Percentiles rank a stretch among this genome's conserved stretches.
phyloP scores from a whole-genome alignment of 2,329 filamentous ascomycete genomes.

The Xenoacremonium recifei region DNA sequence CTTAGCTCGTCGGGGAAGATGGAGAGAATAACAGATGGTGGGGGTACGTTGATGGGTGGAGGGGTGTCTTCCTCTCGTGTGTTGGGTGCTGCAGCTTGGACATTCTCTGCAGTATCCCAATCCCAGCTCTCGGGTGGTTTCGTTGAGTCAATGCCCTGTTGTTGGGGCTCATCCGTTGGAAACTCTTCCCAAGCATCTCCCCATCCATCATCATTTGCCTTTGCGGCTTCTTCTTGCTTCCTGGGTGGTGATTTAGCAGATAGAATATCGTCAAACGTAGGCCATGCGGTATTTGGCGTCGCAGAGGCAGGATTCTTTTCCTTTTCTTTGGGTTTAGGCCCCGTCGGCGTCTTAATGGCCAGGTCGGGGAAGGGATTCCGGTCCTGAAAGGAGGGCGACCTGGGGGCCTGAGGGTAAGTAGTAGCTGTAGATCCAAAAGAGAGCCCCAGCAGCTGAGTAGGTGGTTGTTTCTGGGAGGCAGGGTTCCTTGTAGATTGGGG shows the following conservation, averaged over 20 bases:
- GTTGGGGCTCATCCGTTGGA: slow-evolving; percentile 22
- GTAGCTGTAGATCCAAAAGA: slow-evolving; percentile 26
- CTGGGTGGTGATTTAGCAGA: too few relatives aligned
- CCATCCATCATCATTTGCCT: slow-evolving; percentile 46
- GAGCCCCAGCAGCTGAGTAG: slow-evolving; percentile 30
- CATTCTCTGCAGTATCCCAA: slow-evolving; percentile 45
- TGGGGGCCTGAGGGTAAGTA: slow-evolving; percentile 45
- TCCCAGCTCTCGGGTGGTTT: slow-evolving; percentile 41
- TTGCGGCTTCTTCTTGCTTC: background rate
- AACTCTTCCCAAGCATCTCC: slow-evolving; percentile 50
- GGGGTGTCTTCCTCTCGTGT: slow-evolving; percentile 31
- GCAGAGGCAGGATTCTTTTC: slow-evolving; percentile 34
- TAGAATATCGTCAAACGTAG: slow-evolving; percentile 33
- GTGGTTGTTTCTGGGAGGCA: slow-evolving; percentile 21
- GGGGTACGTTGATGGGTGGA: slow-evolving; percentile 84
- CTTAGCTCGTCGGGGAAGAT: slow-evolving; percentile 71
- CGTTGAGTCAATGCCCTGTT: slow-evolving; percentile 12
- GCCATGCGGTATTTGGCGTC: slow-evolving; percentile 47
- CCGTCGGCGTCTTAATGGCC: slow-evolving; percentile 42
- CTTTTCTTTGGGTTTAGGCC: slow-evolving; percentile 31
- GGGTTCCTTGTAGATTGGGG: slow-evolving; percentile 16
- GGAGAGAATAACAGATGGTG: slow-evolving; percentile 78
- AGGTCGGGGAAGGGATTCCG: slow-evolving; percentile 53
- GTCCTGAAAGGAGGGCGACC: slow-evolving; percentile 52
- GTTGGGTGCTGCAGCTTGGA: slow-evolving; percentile 20